A percentile compares a stretch with the other conserved stretches of the same genome.
These are phyloP conservation scores for Tolypocladium capitatum DNA, from an alignment of 2,329 filamentous ascomycete species.

Conservation along the genomic window DNA sequence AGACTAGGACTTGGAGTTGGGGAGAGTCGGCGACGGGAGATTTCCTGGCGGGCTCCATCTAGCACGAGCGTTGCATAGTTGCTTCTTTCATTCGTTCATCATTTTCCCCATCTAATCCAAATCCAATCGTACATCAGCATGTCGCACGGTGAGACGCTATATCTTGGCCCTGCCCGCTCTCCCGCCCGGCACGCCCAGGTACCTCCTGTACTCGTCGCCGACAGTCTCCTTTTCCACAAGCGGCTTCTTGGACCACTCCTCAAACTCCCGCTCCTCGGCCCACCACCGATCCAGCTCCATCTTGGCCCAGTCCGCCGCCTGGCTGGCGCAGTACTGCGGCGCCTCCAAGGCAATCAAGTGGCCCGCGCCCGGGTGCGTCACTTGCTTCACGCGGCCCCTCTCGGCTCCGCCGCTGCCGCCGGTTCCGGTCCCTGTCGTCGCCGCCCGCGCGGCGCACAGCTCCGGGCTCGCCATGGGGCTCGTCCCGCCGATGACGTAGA, in stretches of 20 bases:
- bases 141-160: conserved; percentile 12
- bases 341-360: conserved; percentile 80
- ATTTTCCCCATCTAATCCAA: too few species aligned
- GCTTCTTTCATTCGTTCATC: background rate
- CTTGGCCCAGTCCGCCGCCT: conserved; percentile 42
- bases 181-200: conserved; percentile 26
- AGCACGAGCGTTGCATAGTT: background rate
- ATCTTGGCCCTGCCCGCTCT: conserved; percentile 7
- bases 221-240: conserved; percentile 39
- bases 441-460: conserved; percentile 44
- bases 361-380: conserved; percentile 51
- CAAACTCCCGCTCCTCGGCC: conserved; percentile 41
- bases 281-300: conserved; percentile 45
- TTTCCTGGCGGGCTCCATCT: background rate
- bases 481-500: conserved; percentile 55
- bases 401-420: conserved; percentile 53
- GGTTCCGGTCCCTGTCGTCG: conserved; percentile 47
- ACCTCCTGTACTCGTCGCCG: conserved; percentile 37
- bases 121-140: too few species aligned
- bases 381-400: conserved; percentile 54
- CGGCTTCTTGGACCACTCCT: conserved; percentile 38
- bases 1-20: too few species aligned
- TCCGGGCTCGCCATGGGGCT: conserved; percentile 42
- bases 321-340: conserved; percentile 50
- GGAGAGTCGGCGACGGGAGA: too few species aligned